Percentiles rank a stretch among this genome's conserved stretches.
These are phyloP conservation scores for Tetrapisispora phaffii DNA, from an alignment of 805 yeast species.

Conservation along the genomic window DNA sequence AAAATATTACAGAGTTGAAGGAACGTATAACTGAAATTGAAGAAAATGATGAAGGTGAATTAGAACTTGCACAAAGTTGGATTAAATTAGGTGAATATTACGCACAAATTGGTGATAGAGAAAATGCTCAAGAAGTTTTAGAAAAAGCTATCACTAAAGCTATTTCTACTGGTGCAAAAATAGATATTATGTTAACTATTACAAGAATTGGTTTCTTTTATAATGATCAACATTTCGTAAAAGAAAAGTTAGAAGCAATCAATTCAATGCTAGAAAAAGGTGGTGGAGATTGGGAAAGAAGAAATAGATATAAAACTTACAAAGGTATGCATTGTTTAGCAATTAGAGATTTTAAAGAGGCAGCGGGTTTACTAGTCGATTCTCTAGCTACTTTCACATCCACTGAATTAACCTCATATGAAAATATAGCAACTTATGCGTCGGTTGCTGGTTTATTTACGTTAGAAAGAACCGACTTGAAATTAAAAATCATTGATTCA, in stretches of 20 bases:
- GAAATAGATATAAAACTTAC: conserved; percentile 89
- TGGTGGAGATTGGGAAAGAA: conserved; percentile 99
- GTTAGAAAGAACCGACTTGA: conserved; percentile 74
- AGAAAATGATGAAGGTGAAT: conserved; percentile 68
- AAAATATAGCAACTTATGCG: conserved; percentile 81
- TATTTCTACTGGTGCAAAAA: conserved; percentile 81
- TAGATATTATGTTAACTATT: conserved; percentile 74
- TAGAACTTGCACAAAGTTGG: conserved; percentile 69
- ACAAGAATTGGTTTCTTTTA: conserved; percentile 85
- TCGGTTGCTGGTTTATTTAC: conserved; percentile 79
- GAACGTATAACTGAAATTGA: conserved; percentile 40
- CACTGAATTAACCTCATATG: conserved; percentile 79
- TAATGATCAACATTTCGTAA: conserved; percentile 61
- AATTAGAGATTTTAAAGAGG: conserved; percentile 76
- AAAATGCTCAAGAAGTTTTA: conserved; percentile 56
- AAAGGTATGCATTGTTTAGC: conserved; percentile 76
- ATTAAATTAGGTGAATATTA: conserved; percentile 80
- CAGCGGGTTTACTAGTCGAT: conserved; percentile 77
- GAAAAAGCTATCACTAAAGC: conserved; percentile 68
- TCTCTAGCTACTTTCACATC: conserved; percentile 93
- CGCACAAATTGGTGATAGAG: conserved; percentile 72
- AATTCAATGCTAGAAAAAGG: conserved; percentile 81
- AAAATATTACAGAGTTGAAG: conserved; percentile 39
- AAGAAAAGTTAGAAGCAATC: conserved; percentile 63
- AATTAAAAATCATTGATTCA: conserved; percentile 77